Percentiles rank a stretch among this genome's conserved stretches.
Conservation (phyloP, 2,329 filamentous ascomycete genomes). For the Akanthomyces uredinophilus region DNA sequence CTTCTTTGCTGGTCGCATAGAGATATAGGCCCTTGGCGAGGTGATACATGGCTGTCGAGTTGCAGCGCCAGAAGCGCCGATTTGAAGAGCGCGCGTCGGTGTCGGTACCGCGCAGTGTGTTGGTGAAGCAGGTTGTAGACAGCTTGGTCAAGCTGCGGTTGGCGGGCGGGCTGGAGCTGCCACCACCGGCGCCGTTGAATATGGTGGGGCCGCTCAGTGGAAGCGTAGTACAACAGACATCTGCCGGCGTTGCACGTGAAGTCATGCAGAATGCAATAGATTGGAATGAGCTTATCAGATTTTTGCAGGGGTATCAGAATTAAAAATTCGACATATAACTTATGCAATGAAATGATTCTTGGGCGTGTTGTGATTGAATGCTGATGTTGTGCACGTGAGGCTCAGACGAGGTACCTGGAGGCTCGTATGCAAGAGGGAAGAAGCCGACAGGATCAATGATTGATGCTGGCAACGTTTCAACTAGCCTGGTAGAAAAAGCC, state of each 20-base stretch:
- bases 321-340: no score
- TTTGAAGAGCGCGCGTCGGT: not conserved
- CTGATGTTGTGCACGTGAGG: not conserved
- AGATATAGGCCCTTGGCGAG: slow-evolving; percentile 91
- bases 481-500: no score
- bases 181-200: not conserved
- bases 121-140: not conserved
- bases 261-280: not conserved
- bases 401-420: not conserved
- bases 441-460: no score
- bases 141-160: not conserved
- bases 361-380: not conserved
- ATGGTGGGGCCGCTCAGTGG: not conserved
- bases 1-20: slow-evolving; percentile 95
- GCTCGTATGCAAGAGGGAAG: no score
- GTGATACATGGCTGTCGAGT: slow-evolving; percentile 69
- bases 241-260: no score
- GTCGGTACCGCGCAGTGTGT: not conserved
- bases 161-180: not conserved
- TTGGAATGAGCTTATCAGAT: not conserved
- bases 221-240: not conserved
- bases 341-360: not conserved
- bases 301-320: no score
- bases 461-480: no score
- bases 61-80: not conserved